Evolutionary conservation across 768 basidiomycete species (phyloP).

Genomic region (Phanerochaete sordida): DNA sequence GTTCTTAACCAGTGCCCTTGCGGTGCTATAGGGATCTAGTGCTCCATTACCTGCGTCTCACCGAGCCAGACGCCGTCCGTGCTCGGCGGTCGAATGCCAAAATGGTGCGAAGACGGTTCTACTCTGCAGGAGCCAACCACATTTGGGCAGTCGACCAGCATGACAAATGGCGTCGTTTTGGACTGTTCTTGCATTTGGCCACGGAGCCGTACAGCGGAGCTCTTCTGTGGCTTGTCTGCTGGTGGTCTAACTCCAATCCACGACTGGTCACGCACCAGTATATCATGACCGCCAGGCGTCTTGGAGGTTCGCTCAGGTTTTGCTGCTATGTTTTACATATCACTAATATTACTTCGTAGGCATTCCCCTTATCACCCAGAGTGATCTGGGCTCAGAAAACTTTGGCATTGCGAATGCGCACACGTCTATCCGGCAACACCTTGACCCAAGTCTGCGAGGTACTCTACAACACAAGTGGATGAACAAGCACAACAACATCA

Average conservation of each 20-base stretch:
- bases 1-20: no score
- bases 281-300: neutral
- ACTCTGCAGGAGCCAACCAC: slow-evolving; percentile 17
- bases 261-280: slow-evolving; percentile 9
- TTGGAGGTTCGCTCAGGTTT: neutral
- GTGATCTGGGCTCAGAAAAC: slow-evolving; percentile 42
- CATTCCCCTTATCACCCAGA: slow-evolving; percentile 31
- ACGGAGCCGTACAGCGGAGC: slow-evolving; percentile 9
- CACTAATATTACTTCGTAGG: neutral
- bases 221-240: slow-evolving; percentile 17
- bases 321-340: neutral
- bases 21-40: no score
- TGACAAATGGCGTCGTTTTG: slow-evolving; percentile 19
- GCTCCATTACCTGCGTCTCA: neutral
- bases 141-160: slow-evolving; percentile 23
- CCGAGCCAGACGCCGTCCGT: neutral
- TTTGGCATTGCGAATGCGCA: slow-evolving; percentile 43
- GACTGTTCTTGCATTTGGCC: slow-evolving; percentile 13
- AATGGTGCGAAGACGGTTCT: slow-evolving; percentile 6
- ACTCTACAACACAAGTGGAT: slow-evolving; percentile 21
- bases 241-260: slow-evolving; percentile 21
- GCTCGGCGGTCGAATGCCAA: neutral
- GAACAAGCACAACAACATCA: slow-evolving; percentile 36
- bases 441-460: slow-evolving; percentile 29
- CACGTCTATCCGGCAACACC: slow-evolving; percentile 33